A percentile compares a stretch with the other conserved stretches of the same genome.
Conservation (phyloP, 768 basidiomycete species). For the Ephemerocybe angulata region DNA sequence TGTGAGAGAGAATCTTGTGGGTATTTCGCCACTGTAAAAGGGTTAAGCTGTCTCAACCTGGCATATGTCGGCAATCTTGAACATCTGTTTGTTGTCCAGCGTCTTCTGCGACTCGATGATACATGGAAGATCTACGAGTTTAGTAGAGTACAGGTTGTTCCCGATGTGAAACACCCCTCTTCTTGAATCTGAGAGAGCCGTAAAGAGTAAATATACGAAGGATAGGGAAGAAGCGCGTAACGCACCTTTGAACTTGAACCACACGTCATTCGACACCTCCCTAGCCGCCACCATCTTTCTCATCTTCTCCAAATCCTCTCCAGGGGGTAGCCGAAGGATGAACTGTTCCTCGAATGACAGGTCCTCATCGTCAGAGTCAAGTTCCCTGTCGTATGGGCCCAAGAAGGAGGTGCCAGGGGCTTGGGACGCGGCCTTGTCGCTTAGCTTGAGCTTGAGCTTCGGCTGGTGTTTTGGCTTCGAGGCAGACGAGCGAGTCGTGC, state of each 20-base stretch:
- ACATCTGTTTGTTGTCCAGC: conserved; percentile 93
- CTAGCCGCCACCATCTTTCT: conserved; percentile 78
- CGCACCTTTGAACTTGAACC: conserved; percentile 97
- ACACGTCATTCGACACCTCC: conserved; percentile 79
- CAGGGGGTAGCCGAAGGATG: conserved; percentile 82
- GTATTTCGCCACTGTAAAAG: conserved; percentile 8
- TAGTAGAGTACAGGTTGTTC: conserved; percentile 76
- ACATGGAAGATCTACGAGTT: conserved; percentile 94
- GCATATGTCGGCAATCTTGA: conserved; percentile 98
- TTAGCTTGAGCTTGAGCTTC: conserved; percentile 85
- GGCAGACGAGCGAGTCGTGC: conserved; percentile 55
- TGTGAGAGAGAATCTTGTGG: conserved; percentile 14
- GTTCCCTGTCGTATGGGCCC: conserved; percentile 88
- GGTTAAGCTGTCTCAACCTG: conserved; percentile 52
- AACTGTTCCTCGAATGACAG: conserved; percentile 97
- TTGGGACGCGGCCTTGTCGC: conserved; percentile 76
- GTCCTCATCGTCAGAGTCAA: conserved; percentile 95
- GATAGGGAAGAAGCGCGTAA: not conserved
- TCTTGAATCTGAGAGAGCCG: conserved; percentile 65
- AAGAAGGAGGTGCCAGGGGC: conserved; percentile 86
- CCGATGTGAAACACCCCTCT: conserved; percentile 87
- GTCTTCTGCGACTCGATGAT: conserved; percentile 95
- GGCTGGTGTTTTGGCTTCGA: conserved; percentile 52
- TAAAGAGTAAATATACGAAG: not conserved
- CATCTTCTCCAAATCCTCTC: conserved; percentile 75